Conservation (phyloP, 306 rosid species). For the Canavalia gladiata region DNA sequence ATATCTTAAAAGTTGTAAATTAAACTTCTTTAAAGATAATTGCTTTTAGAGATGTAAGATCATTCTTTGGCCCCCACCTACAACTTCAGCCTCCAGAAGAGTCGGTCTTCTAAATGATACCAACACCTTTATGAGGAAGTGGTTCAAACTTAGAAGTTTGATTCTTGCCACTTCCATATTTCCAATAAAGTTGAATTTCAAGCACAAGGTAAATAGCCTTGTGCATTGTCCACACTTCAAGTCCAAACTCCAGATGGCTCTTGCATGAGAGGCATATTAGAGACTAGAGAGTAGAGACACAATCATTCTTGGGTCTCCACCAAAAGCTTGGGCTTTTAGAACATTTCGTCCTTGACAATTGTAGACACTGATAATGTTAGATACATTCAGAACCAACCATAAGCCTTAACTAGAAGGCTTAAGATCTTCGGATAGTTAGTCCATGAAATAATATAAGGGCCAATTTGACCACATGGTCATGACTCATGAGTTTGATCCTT, state of each 20-base stretch:
- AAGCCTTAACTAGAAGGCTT: neutral
- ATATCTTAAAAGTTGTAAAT: conserved; percentile 8
- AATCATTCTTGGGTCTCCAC: neutral
- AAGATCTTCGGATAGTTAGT: neutral
- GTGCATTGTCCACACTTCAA: neutral
- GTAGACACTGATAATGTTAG: neutral
- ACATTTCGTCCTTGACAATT: neutral
- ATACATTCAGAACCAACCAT: neutral
- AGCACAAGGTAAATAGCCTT: neutral
- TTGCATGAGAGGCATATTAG: neutral
- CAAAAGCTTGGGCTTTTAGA: neutral
- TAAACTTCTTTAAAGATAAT: conserved; percentile 11
- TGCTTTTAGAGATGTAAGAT: neutral
- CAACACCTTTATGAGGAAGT: neutral
- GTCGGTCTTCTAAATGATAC: neutral
- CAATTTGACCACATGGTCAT: neutral
- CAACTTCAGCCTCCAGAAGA: conserved; percentile 16
- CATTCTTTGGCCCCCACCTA: neutral
- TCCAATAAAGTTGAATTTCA: neutral
- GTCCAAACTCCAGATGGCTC: neutral
- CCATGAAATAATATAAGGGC: neutral
- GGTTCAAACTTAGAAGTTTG: neutral
- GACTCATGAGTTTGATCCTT: neutral
- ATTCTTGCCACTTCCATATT: neutral
- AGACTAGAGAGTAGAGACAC: neutral